phyloP scores from a whole-genome alignment of 306 rosid species.

The Vigna angularis region DNA sequence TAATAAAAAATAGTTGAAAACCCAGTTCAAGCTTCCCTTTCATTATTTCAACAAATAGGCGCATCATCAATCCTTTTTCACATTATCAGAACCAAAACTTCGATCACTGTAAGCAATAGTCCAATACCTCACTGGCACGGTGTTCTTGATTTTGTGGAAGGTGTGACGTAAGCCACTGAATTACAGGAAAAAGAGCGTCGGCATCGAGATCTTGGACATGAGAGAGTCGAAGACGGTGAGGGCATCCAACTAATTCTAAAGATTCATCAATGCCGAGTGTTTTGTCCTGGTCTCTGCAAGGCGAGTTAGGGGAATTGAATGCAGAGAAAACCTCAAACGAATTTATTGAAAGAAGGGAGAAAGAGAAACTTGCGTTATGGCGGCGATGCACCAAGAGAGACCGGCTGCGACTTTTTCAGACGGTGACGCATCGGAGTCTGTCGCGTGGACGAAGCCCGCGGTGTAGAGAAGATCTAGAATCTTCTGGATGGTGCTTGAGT shows the following conservation, averaged over 20 bases:
- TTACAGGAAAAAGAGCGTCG: constrained; percentile 51
- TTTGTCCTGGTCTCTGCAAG: constrained; percentile 42
- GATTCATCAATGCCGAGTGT: constrained; percentile 52
- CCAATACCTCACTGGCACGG: constrained; percentile 40
- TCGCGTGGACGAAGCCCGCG: constrained; percentile 47
- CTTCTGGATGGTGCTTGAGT: not conserved
- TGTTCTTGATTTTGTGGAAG: constrained; percentile 32
- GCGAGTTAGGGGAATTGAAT: not conserved
- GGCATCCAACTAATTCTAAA: constrained; percentile 54
- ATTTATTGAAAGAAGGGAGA: constrained; percentile 12
- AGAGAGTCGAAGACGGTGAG: constrained; percentile 49
- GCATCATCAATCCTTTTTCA: not conserved
- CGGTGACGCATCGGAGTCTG: constrained; percentile 35
- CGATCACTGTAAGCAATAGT: constrained; percentile 4
- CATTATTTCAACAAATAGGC: not conserved
- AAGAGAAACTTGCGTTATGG: constrained; percentile 50
- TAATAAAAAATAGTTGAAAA: not conserved
- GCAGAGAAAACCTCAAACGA: constrained; percentile 31
- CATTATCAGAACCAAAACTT: constrained; percentile 8
- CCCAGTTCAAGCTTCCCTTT: not conserved
- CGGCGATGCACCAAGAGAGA: constrained; percentile 54
- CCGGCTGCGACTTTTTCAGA: constrained; percentile 49
- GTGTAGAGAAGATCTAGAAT: constrained; percentile 48
- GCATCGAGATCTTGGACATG: constrained; percentile 45
- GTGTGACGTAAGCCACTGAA: constrained; percentile 56